Evolutionary conservation across 1,284 basidiomycete species (phyloP), one percentile per base, ranked within the genome.

Genomic region (Athelia psychrophila): DNA sequence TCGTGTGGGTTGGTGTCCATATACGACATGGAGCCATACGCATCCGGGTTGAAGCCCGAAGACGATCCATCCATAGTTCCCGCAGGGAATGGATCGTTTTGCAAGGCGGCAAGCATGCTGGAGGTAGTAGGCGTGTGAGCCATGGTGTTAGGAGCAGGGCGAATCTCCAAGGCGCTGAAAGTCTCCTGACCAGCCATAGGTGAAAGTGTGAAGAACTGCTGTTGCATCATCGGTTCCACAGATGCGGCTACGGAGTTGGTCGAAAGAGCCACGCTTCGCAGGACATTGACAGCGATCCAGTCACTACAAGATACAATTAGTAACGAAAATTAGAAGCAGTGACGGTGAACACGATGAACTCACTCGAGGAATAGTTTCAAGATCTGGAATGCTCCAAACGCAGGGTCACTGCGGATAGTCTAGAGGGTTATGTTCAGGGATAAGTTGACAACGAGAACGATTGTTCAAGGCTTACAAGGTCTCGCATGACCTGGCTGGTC

Each of bases 381-480:
- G 58, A 93, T 93, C 70, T 93, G 91, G 75, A 93, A 93, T 16
- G 91, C 90, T 52, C 90, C 90, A 61, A 93, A 93, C 5, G 90
- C 88, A 48, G 91, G 90, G 68, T 93, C 91, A 61, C 91, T 93
- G 56, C 90, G 85, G 58, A 93, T 93, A 23, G 90, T 93, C 89
- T 91, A 62, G 4, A 53, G 15, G 30, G 36, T 60, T 27, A 59
- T 40, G 23, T 35, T 48, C 42, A 50, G 35, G 19, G 12, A 36
- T 48, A n/a, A n/a, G 44, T 32, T 12, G 27, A 42, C 30, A 23
- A 38, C 38, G 27, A 27, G 15, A n/a, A 25, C 48, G 20, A 49
- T 38, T 42, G 13, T 47, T 40, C 27, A 50, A 44, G 51, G 62
- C 87, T 70, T 63, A 91, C 88, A 67, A 93, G 71, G 69, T 93